phyloP scores from a whole-genome alignment of 1,139 yeast species.

The Hyphopichia fennica region DNA sequence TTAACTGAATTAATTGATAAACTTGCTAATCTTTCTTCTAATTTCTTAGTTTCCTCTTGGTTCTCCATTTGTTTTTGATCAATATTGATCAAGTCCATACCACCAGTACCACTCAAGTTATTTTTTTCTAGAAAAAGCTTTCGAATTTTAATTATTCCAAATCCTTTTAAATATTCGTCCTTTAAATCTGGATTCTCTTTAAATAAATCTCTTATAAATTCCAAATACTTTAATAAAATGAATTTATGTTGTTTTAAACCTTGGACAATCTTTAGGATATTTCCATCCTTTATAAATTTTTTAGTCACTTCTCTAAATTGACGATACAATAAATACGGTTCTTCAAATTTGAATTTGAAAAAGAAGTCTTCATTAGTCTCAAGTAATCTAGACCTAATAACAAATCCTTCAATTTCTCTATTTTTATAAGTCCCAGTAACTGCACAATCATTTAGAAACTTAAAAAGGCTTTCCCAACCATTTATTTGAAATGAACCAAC shows the following conservation, averaged over 20 bases:
- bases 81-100: conserved; percentile 30
- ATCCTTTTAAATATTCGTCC: conserved; percentile 51
- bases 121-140: conserved; percentile 51
- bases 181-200: conserved; percentile 43
- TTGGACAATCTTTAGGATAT: conserved; percentile 29
- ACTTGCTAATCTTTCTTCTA: conserved; percentile 9
- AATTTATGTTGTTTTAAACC: conserved; percentile 45
- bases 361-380: conserved; percentile 52
- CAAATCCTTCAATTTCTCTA: conserved; percentile 90
- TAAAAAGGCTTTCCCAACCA: conserved; percentile 41
- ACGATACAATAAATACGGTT: conserved; percentile 88
- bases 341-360: conserved; percentile 93
- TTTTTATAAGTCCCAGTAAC: conserved; percentile 71
- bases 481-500: conserved; percentile 47
- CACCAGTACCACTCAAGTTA: conserved; percentile 36
- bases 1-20: conserved; percentile 8
- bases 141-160: conserved; percentile 75
- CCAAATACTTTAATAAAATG: conserved; percentile 66
- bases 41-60: conserved; percentile 12
- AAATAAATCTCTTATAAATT: conserved; percentile 60
- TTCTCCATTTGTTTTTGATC: conserved; percentile 12
- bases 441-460: conserved; percentile 56
- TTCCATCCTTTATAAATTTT: conserved; percentile 41
- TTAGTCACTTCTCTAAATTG: conserved; percentile 88
- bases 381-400: conserved; percentile 58